phyloP scores from a whole-genome alignment of 352 stramenopile species.

The Phytophthora rubi region DNA sequence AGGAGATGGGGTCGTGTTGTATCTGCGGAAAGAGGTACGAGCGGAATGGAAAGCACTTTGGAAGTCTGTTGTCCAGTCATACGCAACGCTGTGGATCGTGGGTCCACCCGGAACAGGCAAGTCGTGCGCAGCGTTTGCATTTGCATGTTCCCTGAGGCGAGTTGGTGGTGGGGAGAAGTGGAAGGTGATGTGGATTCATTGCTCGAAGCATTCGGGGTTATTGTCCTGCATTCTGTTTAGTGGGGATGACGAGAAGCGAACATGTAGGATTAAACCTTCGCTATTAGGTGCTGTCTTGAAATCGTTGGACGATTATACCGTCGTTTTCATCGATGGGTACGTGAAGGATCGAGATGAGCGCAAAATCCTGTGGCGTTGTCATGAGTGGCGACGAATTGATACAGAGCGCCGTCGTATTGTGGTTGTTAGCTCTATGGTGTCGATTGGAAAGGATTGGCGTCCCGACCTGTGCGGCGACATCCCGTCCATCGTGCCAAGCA shows the following conservation, averaged over 20 bases:
- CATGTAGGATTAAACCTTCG: background rate
- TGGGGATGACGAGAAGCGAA: slow-evolving; percentile 8
- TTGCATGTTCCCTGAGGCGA: slow-evolving; percentile 21
- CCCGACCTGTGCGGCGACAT: too few species aligned
- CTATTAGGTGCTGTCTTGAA: background rate
- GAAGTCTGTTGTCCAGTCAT: background rate
- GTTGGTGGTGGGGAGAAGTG: background rate
- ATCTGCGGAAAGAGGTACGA: background rate
- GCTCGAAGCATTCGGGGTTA: background rate
- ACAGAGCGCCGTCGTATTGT: too few species aligned
- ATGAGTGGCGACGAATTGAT: too few species aligned
- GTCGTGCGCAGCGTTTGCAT: slow-evolving; percentile 16
- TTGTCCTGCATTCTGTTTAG: slow-evolving; percentile 10
- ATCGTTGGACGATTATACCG: background rate
- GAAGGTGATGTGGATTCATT: slow-evolving; percentile 21
- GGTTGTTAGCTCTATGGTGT: too few species aligned
- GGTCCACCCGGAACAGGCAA: slow-evolving; percentile 20
- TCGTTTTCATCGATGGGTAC: slow-evolving; percentile 15
- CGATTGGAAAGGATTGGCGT: too few species aligned
- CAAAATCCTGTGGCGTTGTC: too few species aligned
- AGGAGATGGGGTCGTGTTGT: background rate
- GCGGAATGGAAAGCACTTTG: slow-evolving; percentile 6
- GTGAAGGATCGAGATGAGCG: too few species aligned
- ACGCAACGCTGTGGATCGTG: slow-evolving; percentile 14
- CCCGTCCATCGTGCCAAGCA: too few species aligned